Base-by-base conservation (phyloP, 2,329 filamentous ascomycete species). In the Scolecobasidium constrictum region DNA sequence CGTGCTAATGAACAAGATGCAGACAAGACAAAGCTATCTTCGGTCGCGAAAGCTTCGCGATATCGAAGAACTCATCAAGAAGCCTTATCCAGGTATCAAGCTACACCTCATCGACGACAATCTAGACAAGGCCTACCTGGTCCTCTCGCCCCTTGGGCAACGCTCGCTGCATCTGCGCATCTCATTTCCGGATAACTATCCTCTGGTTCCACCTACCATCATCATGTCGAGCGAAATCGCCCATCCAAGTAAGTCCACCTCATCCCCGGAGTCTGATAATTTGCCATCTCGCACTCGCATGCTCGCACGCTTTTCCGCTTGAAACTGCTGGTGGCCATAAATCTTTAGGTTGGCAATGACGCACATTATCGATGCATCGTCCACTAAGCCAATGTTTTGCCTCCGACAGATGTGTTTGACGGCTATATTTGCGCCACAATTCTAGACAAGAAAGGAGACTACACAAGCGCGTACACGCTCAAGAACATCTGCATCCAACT, bases 381-480 rank as follows among this genome's bases (percentile, higher is more conserved):
- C n/a, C n/a, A n/a, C n/a, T n/a, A n/a, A n/a, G n/a, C n/a, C n/a
- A n/a, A n/a, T n/a, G n/a, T n/a, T n/a, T n/a, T n/a, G n/a, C n/a
- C n/a, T n/a, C n/a, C n/a, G n/a, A n/a, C n/a, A n/a, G n/a, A 73
- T 41, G 59, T 72, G n/a, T 64, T 53, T 39, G 54, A 53, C 3
- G 7, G 23, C 9, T 69, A 63, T 46, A 68, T 72, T 21, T 73
- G 68, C 48, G 67, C 67, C 1, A 63, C 59, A 0, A 70, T 72
- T 3, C 57, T 72, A 22, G 64, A 65, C 46, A 61, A 51, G 0
- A 42, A 22, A 2, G 60, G 66, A 15, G 67, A 58, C 1, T 71
- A 68, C 49, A 72, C 69, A 1, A 63, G 68, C 2, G 69, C 69
- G 1, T 72, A 73, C 45, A 72, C 68, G 0, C 56, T 73, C 18